Conservation (phyloP, 2,329 filamentous ascomycete genomes). For the Helicocarpus griseus region DNA sequence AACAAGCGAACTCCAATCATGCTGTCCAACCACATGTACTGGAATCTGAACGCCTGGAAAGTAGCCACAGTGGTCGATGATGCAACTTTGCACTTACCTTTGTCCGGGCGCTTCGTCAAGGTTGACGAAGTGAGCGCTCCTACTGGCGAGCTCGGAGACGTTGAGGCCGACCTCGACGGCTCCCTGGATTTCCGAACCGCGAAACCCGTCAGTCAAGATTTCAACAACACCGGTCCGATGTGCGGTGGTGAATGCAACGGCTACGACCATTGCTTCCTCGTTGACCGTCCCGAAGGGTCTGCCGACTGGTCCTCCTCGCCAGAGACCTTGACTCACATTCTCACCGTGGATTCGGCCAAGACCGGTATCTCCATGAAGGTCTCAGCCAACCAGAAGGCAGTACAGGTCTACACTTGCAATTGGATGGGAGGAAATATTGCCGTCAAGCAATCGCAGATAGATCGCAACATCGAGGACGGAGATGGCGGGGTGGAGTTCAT, state of each 20-base stretch:
- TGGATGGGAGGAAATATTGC: slow-evolving; percentile 57
- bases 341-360: slow-evolving; percentile 54
- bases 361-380: slow-evolving; percentile 78
- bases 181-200: slow-evolving; percentile 57
- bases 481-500: slow-evolving; percentile 37
- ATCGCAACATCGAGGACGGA: slow-evolving; percentile 42
- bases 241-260: slow-evolving; percentile 77
- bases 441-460: slow-evolving; percentile 32
- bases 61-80: slow-evolving; percentile 33
- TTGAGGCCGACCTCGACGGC: slow-evolving; percentile 56
- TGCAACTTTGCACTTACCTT: slow-evolving; percentile 36
- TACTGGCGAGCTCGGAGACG: slow-evolving; percentile 63
- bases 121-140: slow-evolving; percentile 58
- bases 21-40: slow-evolving; percentile 43
- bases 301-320: slow-evolving; percentile 18
- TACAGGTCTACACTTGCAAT: slow-evolving; percentile 81
- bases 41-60: slow-evolving; percentile 42
- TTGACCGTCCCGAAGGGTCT: slow-evolving; percentile 31
- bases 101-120: slow-evolving; percentile 36
- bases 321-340: slow-evolving; percentile 35
- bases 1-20: slow-evolving; percentile 41
- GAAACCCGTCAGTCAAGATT: slow-evolving; percentile 67
- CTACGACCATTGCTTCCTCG: slow-evolving; percentile 56
- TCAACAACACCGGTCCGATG: slow-evolving; percentile 50
- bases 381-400: slow-evolving; percentile 72